Evolutionary conservation across 139 green algal species (phyloP), one percentile per base, ranked within the genome.

Genomic region (Limnomonas spitsbergensis): DNA sequence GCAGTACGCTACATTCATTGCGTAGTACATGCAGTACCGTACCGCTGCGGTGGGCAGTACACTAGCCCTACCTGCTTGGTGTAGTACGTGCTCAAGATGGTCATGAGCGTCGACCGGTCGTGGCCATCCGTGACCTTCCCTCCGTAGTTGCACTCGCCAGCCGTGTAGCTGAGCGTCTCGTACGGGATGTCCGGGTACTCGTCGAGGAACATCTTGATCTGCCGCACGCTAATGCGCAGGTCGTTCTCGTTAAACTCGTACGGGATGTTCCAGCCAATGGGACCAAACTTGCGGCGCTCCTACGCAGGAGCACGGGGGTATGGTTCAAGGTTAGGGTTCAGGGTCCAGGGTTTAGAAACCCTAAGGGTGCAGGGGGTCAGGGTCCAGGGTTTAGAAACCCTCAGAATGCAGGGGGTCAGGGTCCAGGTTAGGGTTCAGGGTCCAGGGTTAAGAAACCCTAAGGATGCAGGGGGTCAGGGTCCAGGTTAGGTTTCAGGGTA

Each of bases 181-280:
- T 88, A 94, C 0, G 89, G 91, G 52, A 92, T 89, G 29, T 93
- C 83, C 4, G 85, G 80, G 78, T 93, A 93, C 81, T 95, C 89
- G 80, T 95, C 89, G 72, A 95, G 73, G 81, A 95, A 95, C 89
- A 94, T 93, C 36, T 85, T 81, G 74, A 95, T 83, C 86, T 95
- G 91, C 4, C 89, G 89, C 4, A 91, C 87, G 40, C 81, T 89
- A 80, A 95, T 95, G 35, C 87, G 76, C 69, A 95, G 81, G 81
- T 95, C 91, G 40, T 89, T 91, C 61, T 95, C 89, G 52, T 93
- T 93, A 85, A 95, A 95, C 77, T 92, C 87, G 73, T 94, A 94
- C 0, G 90, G 89, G 75, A 95, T 93, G 81, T 94, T 95, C 87
- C 89, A 95, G 4, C 91, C 91, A 69, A 95, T 91, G 35, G 91